Evolutionary conservation across 352 stramenopile genomes (phyloP), one percentile per base, ranked within the genome.

Genomic region (Globisporangium camurandrum): DNA sequence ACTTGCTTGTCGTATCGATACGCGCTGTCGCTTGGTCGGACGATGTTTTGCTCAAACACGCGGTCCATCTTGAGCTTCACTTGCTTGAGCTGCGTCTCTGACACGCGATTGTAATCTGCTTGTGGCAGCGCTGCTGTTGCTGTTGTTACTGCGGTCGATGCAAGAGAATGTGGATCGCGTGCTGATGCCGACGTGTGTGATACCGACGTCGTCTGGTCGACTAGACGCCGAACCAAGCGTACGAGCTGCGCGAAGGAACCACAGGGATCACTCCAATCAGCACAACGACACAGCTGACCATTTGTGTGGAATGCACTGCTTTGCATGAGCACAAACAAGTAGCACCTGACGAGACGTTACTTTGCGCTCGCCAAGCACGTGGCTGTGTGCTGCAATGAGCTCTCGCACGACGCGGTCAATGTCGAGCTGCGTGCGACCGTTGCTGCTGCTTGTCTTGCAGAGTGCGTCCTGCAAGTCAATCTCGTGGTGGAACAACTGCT

Each of bases 51-150:
- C 41, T 76, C 56, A 36, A 88, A 91, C 12, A 85, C 67, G 1
- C 69, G 48, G 54, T 88, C 75, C 80, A 88, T 88, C 38, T 75
- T 78, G 37, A 73, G 57, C 39, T 88, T 88, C 7, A 80, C 75
- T 31, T 82, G 69, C 54, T 67, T 69, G 8, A 90, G 59, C 40
- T 88, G 78, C n/a, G 63, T 64, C 47, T 86, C 78, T 7, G 78
- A 88, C 33, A 90, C 78, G 38, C 67, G 67, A 36, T 90, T 90
- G 66, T 90, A 90, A 57, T 90, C 78, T 1, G 78, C 78, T 12
- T 83, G 66, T 1, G 78, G 78, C 19, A 90, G 49, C 9, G 44
- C 37, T 27, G 55, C 16, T 17, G 23, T 28, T 1, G 43, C 45
- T 19, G 49, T 4, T 2, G 38, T n/a, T n/a, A n/a, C n/a, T n/a